Base-by-base conservation (phyloP, 2,329 filamentous ascomycete genomes). In the Colletotrichum cereale region DNA sequence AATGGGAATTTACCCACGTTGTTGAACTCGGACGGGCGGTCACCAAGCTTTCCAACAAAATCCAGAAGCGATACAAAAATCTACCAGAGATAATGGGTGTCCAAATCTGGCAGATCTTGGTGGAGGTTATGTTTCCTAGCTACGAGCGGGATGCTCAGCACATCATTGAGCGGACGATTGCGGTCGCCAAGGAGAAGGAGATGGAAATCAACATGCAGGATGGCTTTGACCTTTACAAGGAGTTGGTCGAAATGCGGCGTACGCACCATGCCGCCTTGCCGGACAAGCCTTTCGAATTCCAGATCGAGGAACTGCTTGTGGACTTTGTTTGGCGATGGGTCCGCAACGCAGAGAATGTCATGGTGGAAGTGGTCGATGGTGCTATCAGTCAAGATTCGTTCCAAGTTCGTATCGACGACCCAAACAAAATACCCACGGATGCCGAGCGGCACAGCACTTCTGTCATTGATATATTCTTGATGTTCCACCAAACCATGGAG, bases 281-380 rank as follows among this genome's bases (percentile, higher is more conserved):
- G 0, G 86, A 86, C 74, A 85, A 90, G 72, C 89, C 90, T 1
- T 99, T 98, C 80, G 91, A 91, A 5, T 98, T 98, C 80, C 91
- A 95, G 74, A 89, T 99, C 53, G 96, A 99, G 81, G 89, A 91
- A 52, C 84, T 97, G 21, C 86, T 99, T 24, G 93, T 95, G 73
- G 92, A 93, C 44, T 99, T 98, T 80, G 96, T 98, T 7, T 98
- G 95, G 95, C 91, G 94, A 70, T 99, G 95, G 95, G 94, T 99
- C 73, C 87, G 89, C 65, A 89, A 91, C 74, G 95, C 94, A 10
- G 95, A 98, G 76, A 85, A 85, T 42, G 94, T 92, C 78, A 91
- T 98, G 77, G 86, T 92, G 73, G 90, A 91, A 31, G 96, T 96
- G 85, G 93, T 98, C 48, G 94, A 97, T 57, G 90, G 96, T 77